A percentile compares a stretch with the other conserved stretches of the same genome.
Conservation (phyloP, 2,329 filamentous ascomycete species). For the Venturia pyrina region DNA sequence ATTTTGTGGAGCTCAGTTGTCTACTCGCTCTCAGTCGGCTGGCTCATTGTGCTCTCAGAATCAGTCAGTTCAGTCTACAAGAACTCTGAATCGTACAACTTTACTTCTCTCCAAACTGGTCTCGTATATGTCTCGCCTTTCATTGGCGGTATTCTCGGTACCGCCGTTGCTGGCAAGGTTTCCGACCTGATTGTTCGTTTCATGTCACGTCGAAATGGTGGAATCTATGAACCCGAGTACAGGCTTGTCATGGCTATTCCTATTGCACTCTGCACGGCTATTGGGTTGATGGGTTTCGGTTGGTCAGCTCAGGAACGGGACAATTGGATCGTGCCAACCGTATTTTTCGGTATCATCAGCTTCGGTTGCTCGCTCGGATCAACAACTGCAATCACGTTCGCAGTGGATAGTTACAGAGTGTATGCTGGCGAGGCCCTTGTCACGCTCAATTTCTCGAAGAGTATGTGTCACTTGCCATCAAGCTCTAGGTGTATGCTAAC, state of each 20-base stretch:
- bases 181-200: slow-evolving; percentile 75
- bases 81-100: slow-evolving; percentile 60
- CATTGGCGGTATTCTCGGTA: slow-evolving; percentile 79
- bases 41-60: slow-evolving; percentile 92
- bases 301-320: slow-evolving; percentile 73
- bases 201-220: slow-evolving; percentile 80
- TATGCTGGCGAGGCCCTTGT: slow-evolving; percentile 92
- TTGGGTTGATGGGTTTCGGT: slow-evolving; percentile 92
- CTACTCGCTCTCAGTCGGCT: slow-evolving; percentile 82
- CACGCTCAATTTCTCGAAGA: slow-evolving; percentile 90
- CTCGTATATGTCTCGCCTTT: slow-evolving; percentile 87
- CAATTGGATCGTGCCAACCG: slow-evolving; percentile 80
- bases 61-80: slow-evolving; percentile 74
- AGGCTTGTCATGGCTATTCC: slow-evolving; percentile 79
- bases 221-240: slow-evolving; percentile 91
- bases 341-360: slow-evolving; percentile 86
- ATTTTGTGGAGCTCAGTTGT: slow-evolving; percentile 81
- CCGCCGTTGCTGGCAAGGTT: slow-evolving; percentile 77
- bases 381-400: slow-evolving; percentile 88
- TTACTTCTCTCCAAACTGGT: slow-evolving; percentile 69
- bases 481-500: background rate
- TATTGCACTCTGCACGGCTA: slow-evolving; percentile 64
- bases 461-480: slow-evolving; percentile 26
- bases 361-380: slow-evolving; percentile 87
- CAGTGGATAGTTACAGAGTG: slow-evolving; percentile 83